These are phyloP conservation scores for Phytophthora tentaculata DNA, from an alignment of 352 stramenopile species.

Conservation along the genomic window DNA sequence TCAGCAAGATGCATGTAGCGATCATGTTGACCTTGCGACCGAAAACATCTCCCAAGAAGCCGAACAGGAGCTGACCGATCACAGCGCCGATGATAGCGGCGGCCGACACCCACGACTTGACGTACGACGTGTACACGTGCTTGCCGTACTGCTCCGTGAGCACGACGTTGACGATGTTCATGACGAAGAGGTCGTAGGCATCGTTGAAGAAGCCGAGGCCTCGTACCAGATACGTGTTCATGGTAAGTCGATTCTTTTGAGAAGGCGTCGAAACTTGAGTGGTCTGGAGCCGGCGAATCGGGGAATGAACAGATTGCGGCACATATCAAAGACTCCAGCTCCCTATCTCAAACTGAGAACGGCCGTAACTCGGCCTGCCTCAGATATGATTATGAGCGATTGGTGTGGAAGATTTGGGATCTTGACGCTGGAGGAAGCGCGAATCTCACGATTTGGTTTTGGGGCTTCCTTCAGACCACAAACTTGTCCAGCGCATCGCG, in stretches of 20 bases:
- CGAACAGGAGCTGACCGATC: constrained; percentile 25
- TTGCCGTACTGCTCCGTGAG: constrained; percentile 77
- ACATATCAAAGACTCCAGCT: background rate
- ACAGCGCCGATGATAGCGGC: constrained; percentile 34
- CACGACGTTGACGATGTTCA: constrained; percentile 85
- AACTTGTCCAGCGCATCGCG: too few relatives aligned
- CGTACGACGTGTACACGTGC: constrained; percentile 59
- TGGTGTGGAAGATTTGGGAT: background rate
- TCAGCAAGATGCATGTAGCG: constrained; percentile 23
- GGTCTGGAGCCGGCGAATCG: background rate
- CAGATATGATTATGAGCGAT: background rate
- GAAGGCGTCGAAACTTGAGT: background rate
- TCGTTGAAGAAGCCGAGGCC: constrained; percentile 84
- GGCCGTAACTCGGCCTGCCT: background rate
- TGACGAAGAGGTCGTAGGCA: constrained; percentile 83
- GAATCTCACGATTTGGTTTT: too few relatives aligned
- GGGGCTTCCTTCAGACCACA: too few relatives aligned
- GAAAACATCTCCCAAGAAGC: constrained; percentile 30
- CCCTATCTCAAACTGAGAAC: background rate
- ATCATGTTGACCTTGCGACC: constrained; percentile 38
- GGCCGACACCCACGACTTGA: constrained; percentile 71
- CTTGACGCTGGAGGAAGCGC: background rate
- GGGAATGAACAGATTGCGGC: background rate
- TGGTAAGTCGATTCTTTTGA: constrained; percentile 3
- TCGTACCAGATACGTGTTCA: constrained; percentile 74